Evolutionary conservation across 352 stramenopile species (phyloP).

Genomic region (Globisporangium yorkense): DNA sequence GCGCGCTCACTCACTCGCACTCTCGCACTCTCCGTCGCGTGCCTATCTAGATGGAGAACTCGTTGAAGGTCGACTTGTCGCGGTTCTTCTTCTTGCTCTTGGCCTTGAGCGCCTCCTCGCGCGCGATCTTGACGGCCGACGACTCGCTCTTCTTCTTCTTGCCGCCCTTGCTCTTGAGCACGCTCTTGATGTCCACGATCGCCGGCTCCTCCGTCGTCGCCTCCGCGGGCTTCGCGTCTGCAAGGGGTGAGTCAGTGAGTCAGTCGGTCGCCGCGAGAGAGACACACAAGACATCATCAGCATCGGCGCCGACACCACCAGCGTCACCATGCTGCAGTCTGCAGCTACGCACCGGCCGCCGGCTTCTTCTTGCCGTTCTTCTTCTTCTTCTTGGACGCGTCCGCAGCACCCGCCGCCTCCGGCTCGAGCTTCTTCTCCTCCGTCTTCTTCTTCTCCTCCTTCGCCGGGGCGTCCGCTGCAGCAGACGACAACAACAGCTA

Average conservation of each 20-base stretch:
- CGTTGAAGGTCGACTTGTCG: constrained; percentile 76
- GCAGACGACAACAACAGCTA: background rate
- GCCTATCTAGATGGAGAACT: constrained; percentile 63
- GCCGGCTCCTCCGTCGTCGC: constrained; percentile 19
- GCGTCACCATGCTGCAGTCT: background rate
- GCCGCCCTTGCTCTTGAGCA: constrained; percentile 56
- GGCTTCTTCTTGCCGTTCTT: constrained; percentile 57
- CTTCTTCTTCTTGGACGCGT: constrained; percentile 56
- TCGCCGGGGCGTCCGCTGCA: constrained; percentile 8
- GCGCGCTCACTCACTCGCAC: background rate
- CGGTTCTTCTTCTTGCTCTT: constrained; percentile 71
- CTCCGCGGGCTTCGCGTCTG: constrained; percentile 19
- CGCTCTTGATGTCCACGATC: constrained; percentile 67
- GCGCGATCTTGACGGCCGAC: constrained; percentile 54
- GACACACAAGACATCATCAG: background rate
- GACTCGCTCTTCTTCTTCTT: constrained; percentile 69
- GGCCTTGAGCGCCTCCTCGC: constrained; percentile 58
- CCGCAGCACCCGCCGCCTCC: constrained; percentile 18
- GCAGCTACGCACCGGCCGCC: background rate
- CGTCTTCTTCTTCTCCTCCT: constrained; percentile 43
- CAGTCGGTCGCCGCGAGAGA: background rate
- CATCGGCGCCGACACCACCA: background rate
- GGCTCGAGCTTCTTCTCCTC: constrained; percentile 29
- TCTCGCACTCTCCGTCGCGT: background rate
- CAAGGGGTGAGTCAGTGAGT: background rate